Conservation (phyloP, 1,139 yeast species). For the Hemisphaericaspora subhashii region DNA sequence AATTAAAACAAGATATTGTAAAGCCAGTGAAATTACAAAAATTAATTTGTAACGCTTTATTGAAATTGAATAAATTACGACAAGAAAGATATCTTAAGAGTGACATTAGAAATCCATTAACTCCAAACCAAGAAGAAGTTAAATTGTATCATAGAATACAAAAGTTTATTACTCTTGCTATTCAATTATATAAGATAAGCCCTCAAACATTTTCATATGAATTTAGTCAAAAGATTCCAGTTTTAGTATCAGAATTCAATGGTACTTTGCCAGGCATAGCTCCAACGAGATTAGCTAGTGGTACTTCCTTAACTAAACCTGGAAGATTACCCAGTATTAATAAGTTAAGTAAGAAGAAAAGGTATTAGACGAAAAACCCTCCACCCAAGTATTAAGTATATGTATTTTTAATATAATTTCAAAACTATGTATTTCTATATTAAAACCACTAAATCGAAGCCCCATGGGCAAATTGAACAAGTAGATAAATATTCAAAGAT, state of each 20-base stretch:
- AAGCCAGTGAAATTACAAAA: constrained; percentile 41
- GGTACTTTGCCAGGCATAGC: constrained; percentile 77
- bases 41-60: constrained; percentile 55
- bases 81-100: constrained; percentile 50
- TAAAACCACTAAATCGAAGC: constrained; percentile 50
- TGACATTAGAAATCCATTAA: constrained; percentile 27
- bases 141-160: constrained; percentile 44
- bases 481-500: constrained; percentile 69
- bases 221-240: constrained; percentile 57
- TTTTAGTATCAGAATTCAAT: constrained; percentile 67
- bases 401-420: background rate
- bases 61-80: constrained; percentile 64
- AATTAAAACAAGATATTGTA: constrained; percentile 25
- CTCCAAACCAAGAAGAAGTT: constrained; percentile 32
- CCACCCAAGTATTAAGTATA: background rate
- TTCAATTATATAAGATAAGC: constrained; percentile 27
- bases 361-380: constrained; percentile 14
- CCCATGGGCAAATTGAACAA: constrained; percentile 67
- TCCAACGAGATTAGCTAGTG: constrained; percentile 16
- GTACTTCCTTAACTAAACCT: constrained; percentile 17
- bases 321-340: constrained; percentile 38
- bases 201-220: constrained; percentile 33
- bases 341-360: constrained; percentile 39
- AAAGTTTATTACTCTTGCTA: constrained; percentile 31
- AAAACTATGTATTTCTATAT: constrained; percentile 2